phyloP scores from a whole-genome alignment of 768 basidiomycete species.

The Tylopilus intermedius region DNA sequence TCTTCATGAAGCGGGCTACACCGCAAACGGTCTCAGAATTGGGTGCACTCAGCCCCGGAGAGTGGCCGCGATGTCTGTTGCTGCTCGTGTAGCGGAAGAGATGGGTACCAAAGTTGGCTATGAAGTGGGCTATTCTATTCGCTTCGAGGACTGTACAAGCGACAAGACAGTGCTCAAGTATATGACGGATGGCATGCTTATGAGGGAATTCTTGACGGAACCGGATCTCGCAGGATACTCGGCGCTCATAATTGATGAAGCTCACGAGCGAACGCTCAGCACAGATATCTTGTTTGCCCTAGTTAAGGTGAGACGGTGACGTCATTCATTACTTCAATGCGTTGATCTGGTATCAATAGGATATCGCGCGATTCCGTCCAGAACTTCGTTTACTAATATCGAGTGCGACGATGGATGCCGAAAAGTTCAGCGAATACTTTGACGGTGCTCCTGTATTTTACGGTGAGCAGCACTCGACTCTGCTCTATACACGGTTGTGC shows the following conservation, averaged over 20 bases:
- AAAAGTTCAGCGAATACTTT: slow-evolving; percentile 97
- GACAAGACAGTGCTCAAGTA: slow-evolving; percentile 99
- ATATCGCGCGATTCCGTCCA: slow-evolving; percentile 93
- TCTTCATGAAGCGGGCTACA: slow-evolving; percentile 96
- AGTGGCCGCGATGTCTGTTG: slow-evolving; percentile 98
- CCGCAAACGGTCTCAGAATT: slow-evolving; percentile 78
- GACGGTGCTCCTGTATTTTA: slow-evolving; percentile 95
- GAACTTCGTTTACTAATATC: slow-evolving; percentile 92
- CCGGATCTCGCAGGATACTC: slow-evolving; percentile 94
- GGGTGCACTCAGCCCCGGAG: slow-evolving; percentile 94
- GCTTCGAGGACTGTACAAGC: slow-evolving; percentile 99
- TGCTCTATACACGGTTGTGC: not conserved
- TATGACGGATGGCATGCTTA: slow-evolving; percentile 99
- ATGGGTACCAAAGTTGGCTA: slow-evolving; percentile 96
- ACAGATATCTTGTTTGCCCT: slow-evolving; percentile 98
- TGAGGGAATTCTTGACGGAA: slow-evolving; percentile 96
- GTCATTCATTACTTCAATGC: slow-evolving; percentile 9
- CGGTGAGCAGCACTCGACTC: slow-evolving; percentile 43
- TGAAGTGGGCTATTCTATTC: slow-evolving; percentile 99
- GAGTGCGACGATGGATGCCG: slow-evolving; percentile 94
- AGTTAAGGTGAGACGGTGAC: slow-evolving; percentile 75
- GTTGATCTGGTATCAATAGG: slow-evolving; percentile 45
- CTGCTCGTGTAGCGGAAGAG: slow-evolving; percentile 97
- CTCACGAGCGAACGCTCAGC: slow-evolving; percentile 94
- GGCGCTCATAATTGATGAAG: slow-evolving; percentile 95